These are phyloP conservation scores for Populus pruinosa DNA, from an alignment of 345 rosid genomes.

Conservation along the genomic window DNA sequence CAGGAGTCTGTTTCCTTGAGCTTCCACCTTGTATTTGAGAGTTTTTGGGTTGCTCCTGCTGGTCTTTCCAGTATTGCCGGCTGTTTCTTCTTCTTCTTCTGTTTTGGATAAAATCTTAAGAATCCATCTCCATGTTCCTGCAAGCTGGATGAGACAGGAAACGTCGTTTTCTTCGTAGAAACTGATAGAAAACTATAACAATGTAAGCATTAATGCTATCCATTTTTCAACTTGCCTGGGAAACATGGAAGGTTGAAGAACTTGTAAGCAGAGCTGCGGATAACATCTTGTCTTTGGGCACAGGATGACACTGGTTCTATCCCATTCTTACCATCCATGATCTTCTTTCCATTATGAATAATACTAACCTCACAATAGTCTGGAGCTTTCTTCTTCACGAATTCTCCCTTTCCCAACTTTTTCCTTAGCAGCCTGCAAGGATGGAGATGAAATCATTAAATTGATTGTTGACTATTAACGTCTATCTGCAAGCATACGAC, in stretches of 20 bases:
- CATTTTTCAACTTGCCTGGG: constrained; percentile 30
- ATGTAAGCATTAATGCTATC: too few relatives aligned
- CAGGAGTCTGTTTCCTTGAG: too few relatives aligned
- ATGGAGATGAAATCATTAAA: not conserved
- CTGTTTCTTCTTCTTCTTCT: too few relatives aligned
- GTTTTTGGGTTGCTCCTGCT: too few relatives aligned
- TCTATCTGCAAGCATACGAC: not conserved
- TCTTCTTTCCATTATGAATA: constrained; percentile 39
- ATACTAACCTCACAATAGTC: constrained; percentile 46
- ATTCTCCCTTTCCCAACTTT: constrained; percentile 40
- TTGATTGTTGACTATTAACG: not conserved
- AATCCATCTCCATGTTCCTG: not conserved
- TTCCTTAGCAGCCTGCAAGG: constrained; percentile 27
- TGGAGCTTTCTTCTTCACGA: constrained; percentile 50
- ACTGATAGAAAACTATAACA: not conserved
- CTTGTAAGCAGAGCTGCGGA: constrained; percentile 14
- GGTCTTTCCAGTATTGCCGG: not conserved
- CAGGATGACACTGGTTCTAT: constrained; percentile 6
- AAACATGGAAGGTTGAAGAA: constrained; percentile 41
- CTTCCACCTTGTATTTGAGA: too few relatives aligned
- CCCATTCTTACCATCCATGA: constrained; percentile 10
- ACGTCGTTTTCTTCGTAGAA: not conserved
- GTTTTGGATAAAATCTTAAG: not conserved
- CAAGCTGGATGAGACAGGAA: not conserved
- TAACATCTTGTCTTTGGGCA: constrained; percentile 2